Evolutionary conservation across 345 rosid species (phyloP).

Genomic region (Euclidium syriacum): DNA sequence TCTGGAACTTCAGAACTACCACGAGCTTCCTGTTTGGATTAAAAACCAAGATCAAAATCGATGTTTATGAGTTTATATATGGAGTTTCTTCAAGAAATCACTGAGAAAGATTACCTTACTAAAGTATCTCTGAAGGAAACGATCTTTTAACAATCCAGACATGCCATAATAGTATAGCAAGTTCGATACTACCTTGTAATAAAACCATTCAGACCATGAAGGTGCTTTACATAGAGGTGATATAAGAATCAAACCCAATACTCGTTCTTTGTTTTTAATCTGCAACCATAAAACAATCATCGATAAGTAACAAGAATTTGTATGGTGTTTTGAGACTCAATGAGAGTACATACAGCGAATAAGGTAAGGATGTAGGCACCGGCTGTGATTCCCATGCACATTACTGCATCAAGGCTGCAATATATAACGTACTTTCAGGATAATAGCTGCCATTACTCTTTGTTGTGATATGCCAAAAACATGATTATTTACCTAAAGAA

Average conservation of each 20-base stretch:
- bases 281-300: conserved; percentile 38
- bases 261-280: conserved; percentile 88
- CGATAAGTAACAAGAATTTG: not conserved
- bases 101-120: conserved; percentile 60
- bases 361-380: conserved; percentile 89
- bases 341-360: conserved; percentile 66
- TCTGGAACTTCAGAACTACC: conserved; percentile 79
- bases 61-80: not conserved
- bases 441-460: not conserved
- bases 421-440: not conserved
- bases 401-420: conserved; percentile 80
- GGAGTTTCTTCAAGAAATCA: not conserved
- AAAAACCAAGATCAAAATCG: not conserved
- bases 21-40: conserved; percentile 68
- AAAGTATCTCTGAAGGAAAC: conserved; percentile 80
- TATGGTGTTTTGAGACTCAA: not conserved
- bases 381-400: conserved; percentile 97
- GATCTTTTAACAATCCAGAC: conserved; percentile 83
- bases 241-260: conserved; percentile 84
- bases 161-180: conserved; percentile 86
- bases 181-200: conserved; percentile 54
- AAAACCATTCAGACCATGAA: conserved; percentile 93
- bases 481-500: conserved; percentile 59
- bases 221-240: conserved; percentile 92
- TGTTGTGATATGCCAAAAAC: too few species aligned